Evolutionary conservation across 164 flowering plant genomes (phyloP).

Genomic region (Berberis vulgaris): DNA sequence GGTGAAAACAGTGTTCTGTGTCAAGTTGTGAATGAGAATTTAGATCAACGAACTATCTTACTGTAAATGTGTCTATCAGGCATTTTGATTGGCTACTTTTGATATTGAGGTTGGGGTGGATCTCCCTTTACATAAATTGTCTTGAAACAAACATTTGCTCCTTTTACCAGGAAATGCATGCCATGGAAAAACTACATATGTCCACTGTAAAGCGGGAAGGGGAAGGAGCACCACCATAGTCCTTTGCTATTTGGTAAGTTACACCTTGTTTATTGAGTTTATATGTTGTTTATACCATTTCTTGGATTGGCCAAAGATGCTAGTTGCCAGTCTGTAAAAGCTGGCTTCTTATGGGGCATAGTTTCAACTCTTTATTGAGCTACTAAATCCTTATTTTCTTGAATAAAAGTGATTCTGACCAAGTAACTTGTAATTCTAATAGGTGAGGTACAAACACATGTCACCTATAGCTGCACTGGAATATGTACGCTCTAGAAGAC

Average conservation of each 20-base stretch:
- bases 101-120: background rate
- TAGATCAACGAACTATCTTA: no score
- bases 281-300: no score
- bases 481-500: conserved; percentile 66
- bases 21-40: no score
- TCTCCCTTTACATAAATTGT: no score
- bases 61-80: background rate
- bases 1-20: no score
- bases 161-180: conserved; percentile 35
- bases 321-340: no score
- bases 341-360: no score
- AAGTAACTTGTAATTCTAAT: conserved; percentile 4
- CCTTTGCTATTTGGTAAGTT: conserved; percentile 71
- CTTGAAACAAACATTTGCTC: background rate
- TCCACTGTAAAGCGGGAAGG: conserved; percentile 95
- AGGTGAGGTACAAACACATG: conserved; percentile 75
- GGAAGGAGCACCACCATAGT: conserved; percentile 94
- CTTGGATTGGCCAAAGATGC: no score
- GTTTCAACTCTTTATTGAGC: no score
- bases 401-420: background rate
- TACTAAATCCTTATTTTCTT: no score
- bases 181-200: conserved; percentile 60
- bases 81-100: background rate
- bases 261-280: no score
- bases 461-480: conserved; percentile 62